A percentile compares a stretch with the other conserved stretches of the same genome.
phyloP scores from a whole-genome alignment of 2,329 filamentous ascomycete species.

The Diplodia intermedia region DNA sequence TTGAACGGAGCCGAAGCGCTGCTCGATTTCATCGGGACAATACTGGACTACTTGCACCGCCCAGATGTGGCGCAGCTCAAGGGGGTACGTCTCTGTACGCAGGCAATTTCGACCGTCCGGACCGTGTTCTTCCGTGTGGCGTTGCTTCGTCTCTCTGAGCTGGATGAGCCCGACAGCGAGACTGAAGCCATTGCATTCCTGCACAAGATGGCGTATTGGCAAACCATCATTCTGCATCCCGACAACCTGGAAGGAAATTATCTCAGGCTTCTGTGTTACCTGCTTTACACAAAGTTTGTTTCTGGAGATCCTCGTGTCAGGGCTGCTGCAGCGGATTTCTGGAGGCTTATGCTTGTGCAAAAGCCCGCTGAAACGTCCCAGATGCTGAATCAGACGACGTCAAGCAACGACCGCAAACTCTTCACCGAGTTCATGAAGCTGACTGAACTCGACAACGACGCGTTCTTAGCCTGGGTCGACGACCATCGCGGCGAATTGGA shows the following conservation, averaged over 20 bases:
- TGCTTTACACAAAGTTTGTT: conserved; percentile 88
- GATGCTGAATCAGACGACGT: conserved; percentile 75
- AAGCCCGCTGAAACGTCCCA: conserved; percentile 82
- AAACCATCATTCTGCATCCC: conserved; percentile 82
- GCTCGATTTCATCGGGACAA: conserved; percentile 82
- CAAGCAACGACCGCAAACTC: conserved; percentile 73
- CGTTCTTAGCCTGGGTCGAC: conserved; percentile 89
- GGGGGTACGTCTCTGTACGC: conserved; percentile 87
- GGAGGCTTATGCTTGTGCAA: conserved; percentile 92
- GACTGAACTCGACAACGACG: conserved; percentile 85
- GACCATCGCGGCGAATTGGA: conserved; percentile 80
- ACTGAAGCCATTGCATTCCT: conserved; percentile 74
- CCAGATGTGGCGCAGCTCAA: conserved; percentile 83
- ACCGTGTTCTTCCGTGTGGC: conserved; percentile 79
- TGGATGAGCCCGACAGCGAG: conserved; percentile 71
- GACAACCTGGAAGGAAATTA: conserved; percentile 81
- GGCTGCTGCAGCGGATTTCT: conserved; percentile 78
- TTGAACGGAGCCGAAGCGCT: conserved; percentile 83
- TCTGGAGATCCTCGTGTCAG: conserved; percentile 72
- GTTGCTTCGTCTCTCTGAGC: conserved; percentile 81
- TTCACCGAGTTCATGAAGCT: conserved; percentile 81
- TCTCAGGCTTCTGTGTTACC: conserved; percentile 86
- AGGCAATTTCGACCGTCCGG: conserved; percentile 78
- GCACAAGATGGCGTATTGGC: conserved; percentile 92
- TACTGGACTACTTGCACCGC: conserved; percentile 87